Evolutionary conservation across 2,329 filamentous ascomycete genomes (phyloP), one percentile per base, ranked within the genome.

Genomic region (Chaetomium sp.): DNA sequence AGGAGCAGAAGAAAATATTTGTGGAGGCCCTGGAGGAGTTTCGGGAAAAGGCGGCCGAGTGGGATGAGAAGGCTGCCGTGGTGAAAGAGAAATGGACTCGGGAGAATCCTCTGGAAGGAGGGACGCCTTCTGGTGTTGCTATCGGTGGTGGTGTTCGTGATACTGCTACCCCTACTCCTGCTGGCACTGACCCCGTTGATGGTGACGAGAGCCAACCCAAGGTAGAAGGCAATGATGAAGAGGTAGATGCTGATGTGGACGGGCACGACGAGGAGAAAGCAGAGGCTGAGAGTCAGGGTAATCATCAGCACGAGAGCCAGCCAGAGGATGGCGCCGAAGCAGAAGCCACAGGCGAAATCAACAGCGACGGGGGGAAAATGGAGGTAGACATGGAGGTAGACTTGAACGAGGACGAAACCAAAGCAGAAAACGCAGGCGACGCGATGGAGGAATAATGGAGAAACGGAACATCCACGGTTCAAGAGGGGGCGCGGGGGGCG

Each of bases 1-100:
- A 85, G 53, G 78, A 79, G 52, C 86, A 89, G 62, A 91, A 91
- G 68, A 76, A 79, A 55, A 76, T 72, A 1, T 88, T 91, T 62
- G 75, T 75, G 34, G 75, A 77, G 40, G 78, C 79, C 5, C 67
- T 87, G 53, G 76, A 75, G 11, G 76, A 76, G 27, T 90, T 82
- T 69, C 82, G 84, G 46, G 76, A 77, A 49, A 76, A 79, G n/a
- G 77, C 81, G 7, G 80, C 77, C 50, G 78, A 80, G 54, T 97
- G 91, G 89, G 89, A 95, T 66, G 74, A 71, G 19, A 80, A 84
- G 55, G 86, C 87, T 3, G 71, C 74, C 33, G 76, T 77, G 54
- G 76, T 82, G 37, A 73, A 77, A 57, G 70, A 68, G 14, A 69
- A 72, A 54, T 87, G 82, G 58, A 78, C 80, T 55, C 72, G 69